Evolutionary conservation across 2,329 filamentous ascomycete species (phyloP).

Genomic region (Monosporascus sp.): DNA sequence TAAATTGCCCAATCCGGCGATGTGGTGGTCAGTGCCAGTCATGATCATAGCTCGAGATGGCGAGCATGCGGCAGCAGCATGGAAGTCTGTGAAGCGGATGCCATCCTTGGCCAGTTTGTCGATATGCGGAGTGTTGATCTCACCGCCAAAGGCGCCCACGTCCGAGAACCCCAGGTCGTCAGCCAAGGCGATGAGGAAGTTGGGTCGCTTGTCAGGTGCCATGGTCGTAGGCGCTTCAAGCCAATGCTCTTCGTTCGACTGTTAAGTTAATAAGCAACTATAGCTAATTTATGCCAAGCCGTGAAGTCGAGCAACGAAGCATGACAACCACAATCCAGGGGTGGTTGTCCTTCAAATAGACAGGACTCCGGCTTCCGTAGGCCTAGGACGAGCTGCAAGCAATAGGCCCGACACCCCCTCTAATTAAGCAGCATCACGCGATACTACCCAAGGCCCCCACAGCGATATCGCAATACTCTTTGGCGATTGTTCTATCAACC

Average conservation of each 20-base stretch:
- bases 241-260: neutral
- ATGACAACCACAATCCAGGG: neutral
- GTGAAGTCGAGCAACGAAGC: too few relatives aligned
- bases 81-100: constrained; percentile 58
- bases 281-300: neutral
- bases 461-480: constrained; percentile 14
- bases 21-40: constrained; percentile 58
- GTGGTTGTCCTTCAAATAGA: neutral
- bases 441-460: constrained; percentile 12
- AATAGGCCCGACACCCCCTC: constrained; percentile 1
- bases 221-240: constrained; percentile 5
- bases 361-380: neutral
- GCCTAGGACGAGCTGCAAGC: neutral
- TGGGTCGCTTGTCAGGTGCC: constrained; percentile 37
- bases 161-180: constrained; percentile 58
- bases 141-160: constrained; percentile 52
- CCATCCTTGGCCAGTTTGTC: constrained; percentile 46
- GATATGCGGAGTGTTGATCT: constrained; percentile 56
- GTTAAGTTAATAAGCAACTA: neutral
- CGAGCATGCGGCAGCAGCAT: constrained; percentile 59
- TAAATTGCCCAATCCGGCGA: constrained; percentile 53
- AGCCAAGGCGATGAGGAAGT: constrained; percentile 54
- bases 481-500: neutral
- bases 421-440: constrained; percentile 1
- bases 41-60: constrained; percentile 62